A percentile compares a stretch with the other conserved stretches of the same genome.
phyloP scores from a whole-genome alignment of 2,329 filamentous ascomycete species.

The Paracoccidioides brasiliensis region DNA sequence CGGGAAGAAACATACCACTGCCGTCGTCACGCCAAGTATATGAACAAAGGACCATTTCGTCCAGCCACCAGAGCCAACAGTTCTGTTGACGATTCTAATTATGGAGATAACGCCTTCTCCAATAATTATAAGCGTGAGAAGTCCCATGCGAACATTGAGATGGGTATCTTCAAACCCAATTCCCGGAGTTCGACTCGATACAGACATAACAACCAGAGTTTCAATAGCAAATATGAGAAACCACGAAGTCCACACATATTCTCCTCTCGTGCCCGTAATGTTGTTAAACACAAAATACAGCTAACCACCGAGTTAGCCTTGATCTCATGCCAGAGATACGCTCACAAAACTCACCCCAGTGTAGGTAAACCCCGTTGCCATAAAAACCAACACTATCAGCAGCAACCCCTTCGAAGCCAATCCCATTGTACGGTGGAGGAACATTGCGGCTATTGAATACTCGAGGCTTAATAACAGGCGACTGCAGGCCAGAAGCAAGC shows the following conservation, averaged over 20 bases:
- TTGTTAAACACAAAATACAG: conserved; percentile 23
- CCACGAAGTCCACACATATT: conserved; percentile 38
- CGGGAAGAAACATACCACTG: conserved; percentile 20
- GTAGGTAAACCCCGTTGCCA: conserved; percentile 18
- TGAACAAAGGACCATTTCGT: conserved; percentile 29
- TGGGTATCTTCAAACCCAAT: conserved; percentile 51
- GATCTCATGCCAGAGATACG: background rate
- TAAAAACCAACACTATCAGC: conserved; percentile 21
- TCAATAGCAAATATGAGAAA: conserved; percentile 44
- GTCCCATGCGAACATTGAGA: conserved; percentile 49
- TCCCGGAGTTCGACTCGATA: conserved; percentile 43
- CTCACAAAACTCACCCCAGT: conserved; percentile 15
- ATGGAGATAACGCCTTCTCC: conserved; percentile 54
- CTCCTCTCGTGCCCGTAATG: conserved; percentile 10
- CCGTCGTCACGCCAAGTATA: conserved; percentile 25
- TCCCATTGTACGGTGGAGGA: conserved; percentile 18
- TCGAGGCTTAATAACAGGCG: conserved; percentile 41
- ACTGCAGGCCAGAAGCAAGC: conserved; percentile 37
- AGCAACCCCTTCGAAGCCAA: conserved; percentile 17
- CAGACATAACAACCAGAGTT: conserved; percentile 37
- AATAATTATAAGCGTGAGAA: conserved; percentile 53
- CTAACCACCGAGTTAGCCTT: conserved; percentile 9
- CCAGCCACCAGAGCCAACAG: conserved; percentile 28
- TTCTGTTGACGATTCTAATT: conserved; percentile 42
- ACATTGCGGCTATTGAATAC: conserved; percentile 33